A percentile compares a stretch with the other conserved stretches of the same genome.
Conservation (phyloP, 192 early-diverging fungal species). For the Cladochytrium replicatum region DNA sequence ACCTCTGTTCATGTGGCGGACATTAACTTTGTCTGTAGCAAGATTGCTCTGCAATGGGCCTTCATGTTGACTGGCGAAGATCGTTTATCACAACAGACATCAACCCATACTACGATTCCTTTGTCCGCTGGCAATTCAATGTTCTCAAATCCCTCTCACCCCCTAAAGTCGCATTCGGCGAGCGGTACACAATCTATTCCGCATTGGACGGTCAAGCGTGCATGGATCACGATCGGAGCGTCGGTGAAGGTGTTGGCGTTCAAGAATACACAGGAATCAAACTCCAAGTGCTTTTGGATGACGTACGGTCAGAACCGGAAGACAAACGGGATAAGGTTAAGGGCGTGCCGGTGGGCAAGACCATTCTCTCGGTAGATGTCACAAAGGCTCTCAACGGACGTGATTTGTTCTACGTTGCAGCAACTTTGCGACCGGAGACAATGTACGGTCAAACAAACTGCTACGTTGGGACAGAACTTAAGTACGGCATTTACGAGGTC, state of each 20-base stretch:
- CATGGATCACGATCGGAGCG: conserved; percentile 96
- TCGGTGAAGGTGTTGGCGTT: conserved; percentile 86
- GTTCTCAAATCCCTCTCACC: conserved; percentile 54
- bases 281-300: conserved; percentile 62
- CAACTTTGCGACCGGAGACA: conserved; percentile 94
- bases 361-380: conserved; percentile 36
- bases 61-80: conserved; percentile 84
- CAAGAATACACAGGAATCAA: conserved; percentile 97
- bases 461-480: conserved; percentile 82
- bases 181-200: conserved; percentile 96
- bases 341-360: conserved; percentile 41
- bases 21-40: conserved; percentile 63
- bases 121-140: conserved; percentile 97
- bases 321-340: conserved; percentile 30
- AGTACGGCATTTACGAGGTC: conserved; percentile 80
- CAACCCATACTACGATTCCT: conserved; percentile 97
- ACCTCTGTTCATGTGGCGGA: too few relatives aligned
- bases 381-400: conserved; percentile 56
- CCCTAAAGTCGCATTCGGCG: conserved; percentile 85
- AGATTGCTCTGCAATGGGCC: too few relatives aligned
- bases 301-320: conserved; percentile 18
- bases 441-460: conserved; percentile 99
- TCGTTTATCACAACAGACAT: conserved; percentile 96
- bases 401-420: conserved; percentile 83
- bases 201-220: conserved; percentile 91